phyloP scores from a whole-genome alignment of 495 filamentous ascomycete genomes.

The Daldinia vernicosa region DNA sequence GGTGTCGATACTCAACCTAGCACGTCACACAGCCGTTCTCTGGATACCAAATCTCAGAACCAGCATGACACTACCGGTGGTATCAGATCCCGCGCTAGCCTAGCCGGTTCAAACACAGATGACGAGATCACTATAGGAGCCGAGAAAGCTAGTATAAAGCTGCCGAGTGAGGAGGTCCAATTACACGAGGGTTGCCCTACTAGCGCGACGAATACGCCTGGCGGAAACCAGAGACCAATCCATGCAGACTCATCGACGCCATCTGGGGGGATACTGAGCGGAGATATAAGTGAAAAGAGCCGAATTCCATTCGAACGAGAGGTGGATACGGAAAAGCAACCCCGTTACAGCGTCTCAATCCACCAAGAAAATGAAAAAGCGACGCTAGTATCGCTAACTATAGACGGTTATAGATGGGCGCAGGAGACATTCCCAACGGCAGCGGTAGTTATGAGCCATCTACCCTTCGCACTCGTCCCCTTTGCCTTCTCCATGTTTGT shows the following conservation, averaged over 20 bases:
- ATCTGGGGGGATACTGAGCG: conserved; percentile 13
- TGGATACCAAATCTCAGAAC: conserved; percentile 3
- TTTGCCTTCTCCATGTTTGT: conserved; percentile 75
- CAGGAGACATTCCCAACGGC: conserved; percentile 73
- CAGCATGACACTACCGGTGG: not conserved
- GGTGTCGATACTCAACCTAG: not conserved
- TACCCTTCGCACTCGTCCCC: conserved; percentile 70
- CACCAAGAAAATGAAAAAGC: conserved; percentile 2
- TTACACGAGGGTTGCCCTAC: conserved; percentile 9
- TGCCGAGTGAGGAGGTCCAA: not conserved
- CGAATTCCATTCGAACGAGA: conserved; percentile 29
- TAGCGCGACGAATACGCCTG: conserved; percentile 26
- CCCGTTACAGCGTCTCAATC: conserved; percentile 8
- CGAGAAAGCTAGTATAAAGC: not conserved
- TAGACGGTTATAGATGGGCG: conserved; percentile 59
- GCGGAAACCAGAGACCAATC: conserved; percentile 34
- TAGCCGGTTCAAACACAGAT: not conserved
- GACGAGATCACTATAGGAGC: not conserved
- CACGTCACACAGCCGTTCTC: not conserved
- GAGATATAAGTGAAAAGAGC: conserved; percentile 33
- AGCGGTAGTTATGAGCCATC: conserved; percentile 64
- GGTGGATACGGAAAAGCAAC: conserved; percentile 26
- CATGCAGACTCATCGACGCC: conserved; percentile 1
- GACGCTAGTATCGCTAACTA: conserved; percentile 57
- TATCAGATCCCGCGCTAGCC: not conserved